These are phyloP conservation scores for Torulaspora gathmanii DNA, from an alignment of 805 yeast genomes.

Conservation along the genomic window DNA sequence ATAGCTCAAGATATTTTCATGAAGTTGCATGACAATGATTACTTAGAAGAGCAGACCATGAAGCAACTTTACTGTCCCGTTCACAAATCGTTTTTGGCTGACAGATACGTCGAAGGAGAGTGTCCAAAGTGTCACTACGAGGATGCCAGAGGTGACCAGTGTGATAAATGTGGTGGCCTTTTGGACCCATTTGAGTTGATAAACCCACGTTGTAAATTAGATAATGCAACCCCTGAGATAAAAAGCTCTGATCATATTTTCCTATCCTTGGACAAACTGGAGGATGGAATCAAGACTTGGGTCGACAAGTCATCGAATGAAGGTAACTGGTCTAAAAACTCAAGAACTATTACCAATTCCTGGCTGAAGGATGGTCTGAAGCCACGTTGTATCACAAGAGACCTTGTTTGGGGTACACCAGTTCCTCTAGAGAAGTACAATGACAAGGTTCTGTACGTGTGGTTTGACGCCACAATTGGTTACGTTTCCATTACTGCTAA, in stretches of 20 bases:
- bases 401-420: conserved; percentile 97
- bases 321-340: conserved; percentile 90
- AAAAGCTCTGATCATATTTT: conserved; percentile 82
- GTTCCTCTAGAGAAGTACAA: conserved; percentile 85
- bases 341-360: conserved; percentile 79
- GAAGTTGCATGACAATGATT: conserved; percentile 70
- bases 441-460: conserved; percentile 90
- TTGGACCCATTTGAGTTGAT: conserved; percentile 90
- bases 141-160: conserved; percentile 99
- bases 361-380: conserved; percentile 93
- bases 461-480: conserved; percentile 99
- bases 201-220: conserved; percentile 93
- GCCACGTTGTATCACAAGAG: conserved; percentile 96
- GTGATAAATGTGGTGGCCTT: conserved; percentile 91
- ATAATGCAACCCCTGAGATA: conserved; percentile 73
- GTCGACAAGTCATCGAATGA: conserved; percentile 56
- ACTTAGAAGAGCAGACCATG: conserved; percentile 78
- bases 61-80: conserved; percentile 87
- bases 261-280: conserved; percentile 76
- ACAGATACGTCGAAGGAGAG: conserved; percentile 93
- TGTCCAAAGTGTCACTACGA: conserved; percentile 94
- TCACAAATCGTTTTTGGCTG: conserved; percentile 91
- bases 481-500: conserved; percentile 94
- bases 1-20: conserved; percentile 91
- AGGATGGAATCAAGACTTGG: conserved; percentile 72